Percentiles rank a stretch among this genome's conserved stretches.
Evolutionary conservation across 345 rosid genomes (phyloP).

Genomic region (Ceriops zippeliana): DNA sequence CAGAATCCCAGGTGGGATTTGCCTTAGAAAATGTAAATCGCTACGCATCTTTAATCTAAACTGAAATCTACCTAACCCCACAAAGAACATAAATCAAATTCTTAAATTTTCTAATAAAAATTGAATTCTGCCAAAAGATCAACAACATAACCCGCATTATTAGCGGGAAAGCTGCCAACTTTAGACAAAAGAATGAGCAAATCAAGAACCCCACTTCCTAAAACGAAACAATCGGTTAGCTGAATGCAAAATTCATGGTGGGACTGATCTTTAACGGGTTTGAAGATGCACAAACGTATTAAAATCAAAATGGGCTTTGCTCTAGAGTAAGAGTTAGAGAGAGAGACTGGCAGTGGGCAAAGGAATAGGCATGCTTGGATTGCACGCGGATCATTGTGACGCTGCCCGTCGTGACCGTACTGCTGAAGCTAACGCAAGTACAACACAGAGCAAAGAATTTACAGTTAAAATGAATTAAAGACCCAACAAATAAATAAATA

Average conservation of each 20-base stretch:
- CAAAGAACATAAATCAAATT: neutral
- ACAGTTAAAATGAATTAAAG: too few relatives aligned
- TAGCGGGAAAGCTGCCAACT: neutral
- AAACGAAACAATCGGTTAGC: neutral
- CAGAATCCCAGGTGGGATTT: slow-evolving; percentile 64
- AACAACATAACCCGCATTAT: neutral
- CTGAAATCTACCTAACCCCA: slow-evolving; percentile 2
- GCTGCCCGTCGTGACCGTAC: neutral
- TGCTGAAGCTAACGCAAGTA: too few relatives aligned
- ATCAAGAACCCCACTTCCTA: neutral
- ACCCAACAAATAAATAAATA: too few relatives aligned
- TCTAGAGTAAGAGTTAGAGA: slow-evolving; percentile 5
- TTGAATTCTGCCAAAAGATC: neutral
- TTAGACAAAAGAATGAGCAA: neutral
- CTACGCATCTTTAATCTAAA: slow-evolving; percentile 31
- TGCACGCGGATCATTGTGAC: neutral
- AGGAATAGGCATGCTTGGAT: neutral
- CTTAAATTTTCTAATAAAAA: neutral
- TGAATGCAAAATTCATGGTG: neutral
- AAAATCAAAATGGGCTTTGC: neutral
- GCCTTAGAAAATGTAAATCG: slow-evolving; percentile 32
- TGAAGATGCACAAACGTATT: neutral
- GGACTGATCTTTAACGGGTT: neutral
- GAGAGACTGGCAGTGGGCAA: neutral
- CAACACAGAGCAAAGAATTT: too few relatives aligned